A percentile compares a stretch with the other conserved stretches of the same genome.
Evolutionary conservation across 495 filamentous ascomycete genomes (phyloP).

Genomic region (Neurospora sublineolata): DNA sequence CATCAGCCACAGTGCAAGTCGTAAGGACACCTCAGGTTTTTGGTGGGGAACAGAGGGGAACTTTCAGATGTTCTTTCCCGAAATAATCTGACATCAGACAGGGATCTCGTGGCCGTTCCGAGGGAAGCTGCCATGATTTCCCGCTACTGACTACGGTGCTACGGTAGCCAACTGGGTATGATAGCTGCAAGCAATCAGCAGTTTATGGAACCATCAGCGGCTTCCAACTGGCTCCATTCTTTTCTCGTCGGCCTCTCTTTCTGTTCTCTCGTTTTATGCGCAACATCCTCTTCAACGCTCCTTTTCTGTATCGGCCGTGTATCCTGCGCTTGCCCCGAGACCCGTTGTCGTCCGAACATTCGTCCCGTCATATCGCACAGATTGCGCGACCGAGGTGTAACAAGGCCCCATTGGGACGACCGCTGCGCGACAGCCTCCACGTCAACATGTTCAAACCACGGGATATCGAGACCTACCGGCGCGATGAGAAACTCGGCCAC

Average conservation of each 20-base stretch:
- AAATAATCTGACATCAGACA: neutral
- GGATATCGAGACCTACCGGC: conserved; percentile 50
- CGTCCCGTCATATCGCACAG: neutral
- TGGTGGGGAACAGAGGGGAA: neutral
- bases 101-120: neutral
- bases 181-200: neutral
- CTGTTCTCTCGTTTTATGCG: neutral
- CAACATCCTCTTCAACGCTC: neutral
- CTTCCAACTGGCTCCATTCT: neutral
- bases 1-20: neutral
- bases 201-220: neutral
- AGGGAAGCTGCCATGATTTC: neutral
- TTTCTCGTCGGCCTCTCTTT: neutral
- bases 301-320: neutral
- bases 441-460: conserved; percentile 41
- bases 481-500: conserved; percentile 49
- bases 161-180: neutral
- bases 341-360: neutral
- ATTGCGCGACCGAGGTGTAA: neutral
- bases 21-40: neutral
- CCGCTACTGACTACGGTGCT: neutral
- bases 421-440: neutral
- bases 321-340: neutral
- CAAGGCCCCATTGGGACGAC: neutral
- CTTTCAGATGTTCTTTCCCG: neutral